Conservation (phyloP, 176 grass and related monocot genomes). For the Metroxylon sagu region DNA sequence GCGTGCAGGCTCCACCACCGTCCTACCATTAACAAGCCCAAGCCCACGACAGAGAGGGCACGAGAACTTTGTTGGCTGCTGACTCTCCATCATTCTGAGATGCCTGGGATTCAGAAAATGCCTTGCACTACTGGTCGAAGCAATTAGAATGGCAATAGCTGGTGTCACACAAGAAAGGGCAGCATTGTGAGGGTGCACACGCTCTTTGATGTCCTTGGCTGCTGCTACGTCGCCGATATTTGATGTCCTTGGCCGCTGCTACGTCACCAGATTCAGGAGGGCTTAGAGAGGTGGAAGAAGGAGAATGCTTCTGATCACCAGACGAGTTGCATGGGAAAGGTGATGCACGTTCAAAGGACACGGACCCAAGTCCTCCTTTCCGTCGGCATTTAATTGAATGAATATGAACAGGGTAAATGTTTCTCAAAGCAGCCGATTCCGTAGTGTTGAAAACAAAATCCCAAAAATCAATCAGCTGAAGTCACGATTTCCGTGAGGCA, state of each 20-base stretch:
- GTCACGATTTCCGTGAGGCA: too few species aligned
- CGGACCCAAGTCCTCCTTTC: constrained; percentile 44
- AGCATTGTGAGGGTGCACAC: constrained; percentile 87
- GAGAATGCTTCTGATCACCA: constrained; percentile 9
- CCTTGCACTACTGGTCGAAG: constrained; percentile 61
- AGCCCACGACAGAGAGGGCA: constrained; percentile 70
- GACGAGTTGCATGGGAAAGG: constrained; percentile 22
- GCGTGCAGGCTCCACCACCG: constrained; percentile 47
- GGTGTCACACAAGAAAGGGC: constrained; percentile 79
- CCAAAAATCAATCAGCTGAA: too few species aligned
- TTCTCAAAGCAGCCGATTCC: too few species aligned
- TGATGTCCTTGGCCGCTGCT: constrained; percentile 21
- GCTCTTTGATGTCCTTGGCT: constrained; percentile 35
- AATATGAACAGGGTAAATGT: too few species aligned
- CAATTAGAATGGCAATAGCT: constrained; percentile 72
- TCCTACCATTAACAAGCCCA: constrained; percentile 45
- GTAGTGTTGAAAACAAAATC: too few species aligned
- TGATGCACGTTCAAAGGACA: constrained; percentile 19
- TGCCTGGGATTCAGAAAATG: constrained; percentile 33
- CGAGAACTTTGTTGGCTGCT: constrained; percentile 23
- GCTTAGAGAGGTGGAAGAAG: constrained; percentile 3
- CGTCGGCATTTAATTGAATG: constrained; percentile 52
- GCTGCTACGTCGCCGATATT: neutral
- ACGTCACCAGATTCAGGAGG: constrained; percentile 1
- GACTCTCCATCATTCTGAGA: constrained; percentile 24